Evolutionary conservation across 805 yeast species (phyloP), one percentile per base, ranked within the genome.

Genomic region (Metschnikowia lachancei): DNA sequence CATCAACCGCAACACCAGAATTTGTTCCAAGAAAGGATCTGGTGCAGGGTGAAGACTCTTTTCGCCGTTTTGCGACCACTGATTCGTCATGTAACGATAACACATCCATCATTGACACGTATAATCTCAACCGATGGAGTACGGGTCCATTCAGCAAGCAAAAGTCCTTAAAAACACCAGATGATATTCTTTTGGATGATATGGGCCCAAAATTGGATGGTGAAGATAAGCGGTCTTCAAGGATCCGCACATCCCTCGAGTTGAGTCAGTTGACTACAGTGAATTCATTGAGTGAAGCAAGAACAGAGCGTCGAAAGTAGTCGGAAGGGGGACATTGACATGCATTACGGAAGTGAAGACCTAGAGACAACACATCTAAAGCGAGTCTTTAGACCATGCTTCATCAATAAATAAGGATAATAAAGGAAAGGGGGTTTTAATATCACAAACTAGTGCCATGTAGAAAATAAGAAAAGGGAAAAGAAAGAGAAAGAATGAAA

Each of bases 181-280:
- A 77, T 53, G 82, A 77, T 49, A 77, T 78, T 45, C 75, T 76
- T 26, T 59, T 78, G 74, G 74, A 75, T 24, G 71, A 70, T 40
- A 36, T 48, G 43, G 38, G 43, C 14, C 44, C 52, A 7, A 19
- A 36, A 31, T 29, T 40, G 7, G 49, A 50, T 20, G 56, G 28
- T 6, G 26, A 29, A 10, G 36, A 62, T 2, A 58, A 64, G 39
- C 46, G 50, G 32, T 49, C 53, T 16, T 38, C 55, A 17, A 47
- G 49, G 11, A 48, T 67, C 4, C 64, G 74, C 38, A 59, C 73
- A 11, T 69, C 74, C 47, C 47, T 70, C 46, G 75, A 70, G 16
- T 39, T 70, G 16, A 67, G 67, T 12, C 74, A 64, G 16, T 43
- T 70, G 26, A 63, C 69, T 2, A 67, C 69, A 12, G 67, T 69